Conservation (phyloP, 1,284 basidiomycete genomes). For the Bjerkandera adusta region DNA sequence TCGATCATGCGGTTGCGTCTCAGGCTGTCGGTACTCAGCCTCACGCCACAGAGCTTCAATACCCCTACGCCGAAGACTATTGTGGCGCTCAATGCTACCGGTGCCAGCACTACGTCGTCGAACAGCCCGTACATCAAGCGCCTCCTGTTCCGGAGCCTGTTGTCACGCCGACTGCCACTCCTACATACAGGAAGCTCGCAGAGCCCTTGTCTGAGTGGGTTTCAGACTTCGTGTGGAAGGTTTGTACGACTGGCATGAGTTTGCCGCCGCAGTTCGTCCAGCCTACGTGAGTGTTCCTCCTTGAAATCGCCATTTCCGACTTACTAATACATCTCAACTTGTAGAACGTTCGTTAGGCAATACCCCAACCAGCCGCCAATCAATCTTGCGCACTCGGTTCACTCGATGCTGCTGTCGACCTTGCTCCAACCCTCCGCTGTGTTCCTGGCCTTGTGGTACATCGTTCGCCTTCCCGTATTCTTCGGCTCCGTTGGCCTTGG, state of each 20-base stretch:
- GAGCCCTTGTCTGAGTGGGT: conserved; percentile 78
- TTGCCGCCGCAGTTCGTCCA: conserved; percentile 41
- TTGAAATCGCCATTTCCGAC: not conserved
- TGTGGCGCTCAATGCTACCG: conserved; percentile 26
- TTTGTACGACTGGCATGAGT: conserved; percentile 64
- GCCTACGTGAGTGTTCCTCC: conserved; percentile 26
- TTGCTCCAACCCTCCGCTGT: conserved; percentile 80
- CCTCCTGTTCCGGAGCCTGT: conserved; percentile 36
- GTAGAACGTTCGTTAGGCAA: conserved; percentile 33
- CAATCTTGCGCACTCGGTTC: conserved; percentile 61
- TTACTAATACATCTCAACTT: conserved; percentile 11
- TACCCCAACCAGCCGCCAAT: conserved; percentile 47
- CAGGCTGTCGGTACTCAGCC: conserved; percentile 24
- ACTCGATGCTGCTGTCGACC: conserved; percentile 74
- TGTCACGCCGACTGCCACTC: conserved; percentile 50
- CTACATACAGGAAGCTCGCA: conserved; percentile 64
- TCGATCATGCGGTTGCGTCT: conserved; percentile 62
- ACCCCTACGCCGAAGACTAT: conserved; percentile 25
- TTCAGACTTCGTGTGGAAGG: conserved; percentile 75
- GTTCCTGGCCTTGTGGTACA: conserved; percentile 81
- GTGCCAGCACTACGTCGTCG: conserved; percentile 24
- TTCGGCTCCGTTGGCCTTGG: conserved; percentile 45
- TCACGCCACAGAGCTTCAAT: conserved; percentile 19
- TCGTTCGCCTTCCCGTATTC: conserved; percentile 74
- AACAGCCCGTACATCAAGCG: conserved; percentile 22